A percentile compares a stretch with the other conserved stretches of the same genome.
phyloP scores from a whole-genome alignment of 257 asterid species.

The Vinca minor region DNA sequence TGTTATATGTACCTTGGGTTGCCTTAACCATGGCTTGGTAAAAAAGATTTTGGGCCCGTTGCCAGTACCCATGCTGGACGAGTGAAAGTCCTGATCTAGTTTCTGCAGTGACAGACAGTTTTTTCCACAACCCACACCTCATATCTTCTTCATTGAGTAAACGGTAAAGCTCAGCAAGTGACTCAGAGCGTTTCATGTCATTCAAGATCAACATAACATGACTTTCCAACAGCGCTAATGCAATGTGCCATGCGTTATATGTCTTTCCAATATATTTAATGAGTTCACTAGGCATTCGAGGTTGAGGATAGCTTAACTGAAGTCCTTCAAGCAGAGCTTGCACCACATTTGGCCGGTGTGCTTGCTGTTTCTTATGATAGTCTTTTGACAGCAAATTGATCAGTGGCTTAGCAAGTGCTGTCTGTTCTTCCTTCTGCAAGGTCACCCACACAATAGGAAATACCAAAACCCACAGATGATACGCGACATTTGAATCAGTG shows the following conservation, averaged over 20 bases:
- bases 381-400: slow-evolving; percentile 85
- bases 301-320: slow-evolving; percentile 97
- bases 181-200: slow-evolving; percentile 91
- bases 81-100: slow-evolving; percentile 96
- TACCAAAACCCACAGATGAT: slow-evolving; percentile 95
- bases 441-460: slow-evolving; percentile 99
- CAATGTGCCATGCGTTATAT: slow-evolving; percentile 96
- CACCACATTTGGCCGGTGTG: slow-evolving; percentile 91
- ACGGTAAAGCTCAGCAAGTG: slow-evolving; percentile 97
- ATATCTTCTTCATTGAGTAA: slow-evolving; percentile 95
- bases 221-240: slow-evolving; percentile 88
- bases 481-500: slow-evolving; percentile 88
- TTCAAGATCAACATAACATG: slow-evolving; percentile 88
- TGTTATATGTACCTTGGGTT: slow-evolving; percentile 95
- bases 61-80: slow-evolving; percentile 99
- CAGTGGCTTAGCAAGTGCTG: slow-evolving; percentile 94
- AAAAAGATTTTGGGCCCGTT: slow-evolving; percentile 90
- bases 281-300: slow-evolving; percentile 98
- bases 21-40: slow-evolving; percentile 99
- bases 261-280: slow-evolving; percentile 96
- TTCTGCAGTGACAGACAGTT: slow-evolving; percentile 82
- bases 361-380: slow-evolving; percentile 95
- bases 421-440: slow-evolving; percentile 93
- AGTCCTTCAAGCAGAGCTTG: slow-evolving; percentile 99
- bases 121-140: slow-evolving; percentile 99